Evolutionary conservation across 495 filamentous ascomycete species (phyloP).

Genomic region (Baudoinia panamericana): DNA sequence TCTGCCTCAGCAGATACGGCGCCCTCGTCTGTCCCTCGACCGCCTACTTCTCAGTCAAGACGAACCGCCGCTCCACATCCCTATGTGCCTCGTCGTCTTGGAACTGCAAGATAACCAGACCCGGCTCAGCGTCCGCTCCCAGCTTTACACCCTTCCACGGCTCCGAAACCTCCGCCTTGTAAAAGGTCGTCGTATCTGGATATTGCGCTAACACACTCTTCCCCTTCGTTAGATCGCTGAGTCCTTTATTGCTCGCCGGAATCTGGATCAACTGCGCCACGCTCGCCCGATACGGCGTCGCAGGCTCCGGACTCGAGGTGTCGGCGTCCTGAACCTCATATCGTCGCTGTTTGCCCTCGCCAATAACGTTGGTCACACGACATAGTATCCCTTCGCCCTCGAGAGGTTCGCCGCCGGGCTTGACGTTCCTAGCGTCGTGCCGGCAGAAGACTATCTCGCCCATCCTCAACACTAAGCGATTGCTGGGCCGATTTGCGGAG

Average conservation of each 20-base stretch:
- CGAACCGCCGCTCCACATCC: conserved; percentile 18
- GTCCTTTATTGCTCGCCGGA: conserved; percentile 38
- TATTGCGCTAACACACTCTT: conserved; percentile 38
- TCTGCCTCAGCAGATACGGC: too few species aligned
- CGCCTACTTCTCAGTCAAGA: conserved; percentile 8
- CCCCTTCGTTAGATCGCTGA: conserved; percentile 38
- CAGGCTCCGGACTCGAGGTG: conserved; percentile 49
- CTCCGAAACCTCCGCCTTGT: conserved; percentile 67
- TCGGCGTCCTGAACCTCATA: conserved; percentile 94
- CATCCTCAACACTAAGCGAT: conserved; percentile 38
- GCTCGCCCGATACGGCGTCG: conserved; percentile 51
- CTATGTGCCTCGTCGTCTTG: conserved; percentile 30
- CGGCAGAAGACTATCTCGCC: conserved; percentile 80
- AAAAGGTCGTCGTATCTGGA: conserved; percentile 91
- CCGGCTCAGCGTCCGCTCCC: conserved; percentile 8
- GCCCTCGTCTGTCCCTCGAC: not conserved
- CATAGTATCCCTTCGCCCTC: conserved; percentile 81
- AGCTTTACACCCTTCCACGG: conserved; percentile 9
- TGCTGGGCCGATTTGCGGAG: conserved; percentile 9
- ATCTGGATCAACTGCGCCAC: conserved; percentile 78
- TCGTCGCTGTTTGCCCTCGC: conserved; percentile 70
- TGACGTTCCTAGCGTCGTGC: conserved; percentile 45
- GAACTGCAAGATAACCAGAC: conserved; percentile 29
- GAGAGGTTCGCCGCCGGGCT: conserved; percentile 37
- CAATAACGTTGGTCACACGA: conserved; percentile 68